Base-by-base conservation (phyloP, 768 basidiomycete species). In the Auricularia cornea region DNA sequence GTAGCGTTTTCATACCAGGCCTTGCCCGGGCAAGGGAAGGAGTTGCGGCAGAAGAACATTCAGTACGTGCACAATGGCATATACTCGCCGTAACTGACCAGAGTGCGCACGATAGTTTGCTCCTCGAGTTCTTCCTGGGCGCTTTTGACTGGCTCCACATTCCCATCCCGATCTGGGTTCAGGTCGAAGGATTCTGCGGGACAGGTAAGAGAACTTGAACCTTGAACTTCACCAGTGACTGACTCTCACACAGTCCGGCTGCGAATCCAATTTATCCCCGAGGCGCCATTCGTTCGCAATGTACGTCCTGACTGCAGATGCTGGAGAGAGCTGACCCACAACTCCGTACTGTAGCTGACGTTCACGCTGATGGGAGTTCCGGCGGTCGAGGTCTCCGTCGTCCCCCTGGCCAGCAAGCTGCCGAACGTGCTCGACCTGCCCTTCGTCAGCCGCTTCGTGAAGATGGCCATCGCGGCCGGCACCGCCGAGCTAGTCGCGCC, bases 361-460 rank as follows among this genome's bases (percentile, higher is more conserved):
- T 78, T 90, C 65, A 85, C 89, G 0, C 75, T 92, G 20, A 82
- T 90, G 67, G 89, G 89, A 18, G 81, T 88, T 4, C 90, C 90
- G 0, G 79, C 80, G 38, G 81, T 88, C 48, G 81, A 82, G 23
- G 76, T 88, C 31, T 84, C 83, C 26, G 88, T 84, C 56, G 83
- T 85, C 1, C 88, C 90, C 0, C 77, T 91, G 65, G 76, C 81
- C 52, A 81, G 78, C 66, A 82, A 80, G 5, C 83, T 88, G 20
- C 86, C 83, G 44, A 88, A 80, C 70, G 87, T 91, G 72, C 85
- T 92, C 79, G 86, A 92, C 72, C 71, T 92, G 1, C 90, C 90
- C 0, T 81, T 85, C 60, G 73, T 92, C 60, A 86, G 84, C 2
- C 78, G 80, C 0, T 91, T 89, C 79, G 76, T 92, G 32, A 85